These are phyloP conservation scores for Mycena metata DNA, from an alignment of 768 basidiomycete species.

Conservation along the genomic window DNA sequence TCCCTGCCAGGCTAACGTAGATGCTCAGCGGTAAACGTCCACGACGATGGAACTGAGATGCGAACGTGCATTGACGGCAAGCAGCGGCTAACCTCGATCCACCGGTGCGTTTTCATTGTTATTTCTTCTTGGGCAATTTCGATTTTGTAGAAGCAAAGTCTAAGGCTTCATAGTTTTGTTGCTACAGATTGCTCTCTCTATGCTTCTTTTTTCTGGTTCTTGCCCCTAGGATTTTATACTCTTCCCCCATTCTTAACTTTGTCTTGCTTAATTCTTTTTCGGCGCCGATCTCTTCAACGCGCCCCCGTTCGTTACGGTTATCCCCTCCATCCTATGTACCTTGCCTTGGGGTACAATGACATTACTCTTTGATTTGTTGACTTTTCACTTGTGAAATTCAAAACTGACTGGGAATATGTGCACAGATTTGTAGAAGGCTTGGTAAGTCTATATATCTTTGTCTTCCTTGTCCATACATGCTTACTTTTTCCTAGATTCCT, in stretches of 20 bases:
- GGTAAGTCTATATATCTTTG: conserved; percentile 12
- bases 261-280: no score
- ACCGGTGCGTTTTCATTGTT: conserved; percentile 59
- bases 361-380: neutral
- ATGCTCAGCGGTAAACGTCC: conserved; percentile 60
- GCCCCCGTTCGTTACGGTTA: no score
- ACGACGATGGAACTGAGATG: conserved; percentile 74
- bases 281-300: no score
- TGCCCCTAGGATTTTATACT: no score
- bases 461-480: conserved; percentile 18
- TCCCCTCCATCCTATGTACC: no score
- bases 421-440: conserved; percentile 74
- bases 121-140: neutral
- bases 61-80: conserved; percentile 86
- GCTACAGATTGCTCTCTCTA: no score
- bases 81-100: conserved; percentile 82
- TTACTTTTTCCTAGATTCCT: conserved; percentile 59
- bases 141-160: neutral
- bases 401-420: neutral
- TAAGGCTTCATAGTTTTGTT: no score
- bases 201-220: no score
- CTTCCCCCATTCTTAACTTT: no score
- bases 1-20: neutral
- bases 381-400: neutral
- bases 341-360: no score